These are phyloP conservation scores for Cystobasidium sp. DNA, from an alignment of 1,284 basidiomycete species.

Conservation along the genomic window DNA sequence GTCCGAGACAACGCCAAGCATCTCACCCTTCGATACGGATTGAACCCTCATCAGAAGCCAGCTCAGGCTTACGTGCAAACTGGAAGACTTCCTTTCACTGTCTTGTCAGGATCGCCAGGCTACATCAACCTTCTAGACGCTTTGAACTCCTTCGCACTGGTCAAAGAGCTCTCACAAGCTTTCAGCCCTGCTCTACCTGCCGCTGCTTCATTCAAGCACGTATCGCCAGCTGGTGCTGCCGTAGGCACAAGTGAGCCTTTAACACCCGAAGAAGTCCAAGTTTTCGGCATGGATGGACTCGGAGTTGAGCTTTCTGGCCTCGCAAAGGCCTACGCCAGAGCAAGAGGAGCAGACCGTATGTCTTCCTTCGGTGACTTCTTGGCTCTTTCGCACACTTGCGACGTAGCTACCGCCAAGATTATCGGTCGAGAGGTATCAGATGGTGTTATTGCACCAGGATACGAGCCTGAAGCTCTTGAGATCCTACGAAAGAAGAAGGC, in stretches of 20 bases:
- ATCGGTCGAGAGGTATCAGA: slow-evolving; percentile 98
- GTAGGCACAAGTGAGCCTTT: slow-evolving; percentile 76
- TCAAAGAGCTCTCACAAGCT: slow-evolving; percentile 88
- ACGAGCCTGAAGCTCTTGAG: slow-evolving; percentile 84
- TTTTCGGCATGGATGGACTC: slow-evolving; percentile 95
- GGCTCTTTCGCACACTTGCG: slow-evolving; percentile 88
- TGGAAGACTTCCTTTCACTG: slow-evolving; percentile 92
- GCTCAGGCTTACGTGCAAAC: slow-evolving; percentile 93
- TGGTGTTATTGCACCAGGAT: slow-evolving; percentile 95
- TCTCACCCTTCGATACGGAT: slow-evolving; percentile 88
- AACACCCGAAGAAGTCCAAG: slow-evolving; percentile 83
- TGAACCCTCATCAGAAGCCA: slow-evolving; percentile 98
- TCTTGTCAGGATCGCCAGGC: slow-evolving; percentile 90
- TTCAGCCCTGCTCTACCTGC: slow-evolving; percentile 72
- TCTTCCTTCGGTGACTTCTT: slow-evolving; percentile 99
- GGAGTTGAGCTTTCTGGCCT: slow-evolving; percentile 85
- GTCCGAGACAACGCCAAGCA: slow-evolving; percentile 71
- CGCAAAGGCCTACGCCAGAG: slow-evolving; percentile 92
- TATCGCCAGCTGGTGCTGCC: slow-evolving; percentile 95
- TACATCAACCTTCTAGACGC: slow-evolving; percentile 99
- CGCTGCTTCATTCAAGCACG: slow-evolving; percentile 99
- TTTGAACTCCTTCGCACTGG: slow-evolving; percentile 94
- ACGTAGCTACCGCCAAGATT: slow-evolving; percentile 91
- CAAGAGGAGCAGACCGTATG: slow-evolving; percentile 97
- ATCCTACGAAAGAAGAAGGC: slow-evolving; percentile 95